These are phyloP conservation scores for Multifurca ochricompacta DNA, from an alignment of 768 basidiomycete genomes.

Conservation along the genomic window DNA sequence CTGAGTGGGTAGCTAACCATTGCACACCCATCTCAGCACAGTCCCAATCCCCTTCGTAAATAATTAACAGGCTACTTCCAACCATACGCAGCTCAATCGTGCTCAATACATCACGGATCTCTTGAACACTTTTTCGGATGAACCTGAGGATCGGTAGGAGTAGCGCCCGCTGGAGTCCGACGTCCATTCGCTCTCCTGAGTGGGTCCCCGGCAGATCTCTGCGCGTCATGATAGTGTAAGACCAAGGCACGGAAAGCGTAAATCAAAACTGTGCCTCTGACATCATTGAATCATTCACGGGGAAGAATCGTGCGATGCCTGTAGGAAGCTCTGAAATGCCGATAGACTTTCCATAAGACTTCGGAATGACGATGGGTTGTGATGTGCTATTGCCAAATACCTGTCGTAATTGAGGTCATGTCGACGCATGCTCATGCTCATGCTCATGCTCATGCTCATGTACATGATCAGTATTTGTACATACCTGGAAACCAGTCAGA, in stretches of 20 bases:
- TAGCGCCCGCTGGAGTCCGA: constrained; percentile 48
- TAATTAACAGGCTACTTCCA: constrained; percentile 70
- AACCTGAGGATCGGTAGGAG: constrained; percentile 52
- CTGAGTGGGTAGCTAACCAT: constrained; percentile 8
- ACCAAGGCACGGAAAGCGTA: not conserved
- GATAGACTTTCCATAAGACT: constrained; percentile 72
- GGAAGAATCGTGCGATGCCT: constrained; percentile 79
- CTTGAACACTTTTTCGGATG: constrained; percentile 44
- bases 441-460: not conserved
- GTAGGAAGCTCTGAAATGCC: constrained; percentile 58
- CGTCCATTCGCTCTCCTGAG: constrained; percentile 22
- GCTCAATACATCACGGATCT: constrained; percentile 43
- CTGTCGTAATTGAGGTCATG: constrained; percentile 32
- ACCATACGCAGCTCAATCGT: constrained; percentile 69
- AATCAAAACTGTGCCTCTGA: constrained; percentile 3
- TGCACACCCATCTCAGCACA: constrained; percentile 11
- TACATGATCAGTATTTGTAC: constrained; percentile 19
- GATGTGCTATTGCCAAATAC: constrained; percentile 17
- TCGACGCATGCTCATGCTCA: constrained; percentile 74
- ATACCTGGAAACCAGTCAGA: constrained; percentile 86
- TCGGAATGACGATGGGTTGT: constrained; percentile 56
- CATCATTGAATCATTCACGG: constrained; percentile 30
- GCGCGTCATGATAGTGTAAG: constrained; percentile 3
- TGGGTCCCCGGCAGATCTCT: constrained; percentile 6
- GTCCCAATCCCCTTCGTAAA: constrained; percentile 60